phyloP scores from a whole-genome alignment of 768 basidiomycete genomes.

The Suillus lakei region DNA sequence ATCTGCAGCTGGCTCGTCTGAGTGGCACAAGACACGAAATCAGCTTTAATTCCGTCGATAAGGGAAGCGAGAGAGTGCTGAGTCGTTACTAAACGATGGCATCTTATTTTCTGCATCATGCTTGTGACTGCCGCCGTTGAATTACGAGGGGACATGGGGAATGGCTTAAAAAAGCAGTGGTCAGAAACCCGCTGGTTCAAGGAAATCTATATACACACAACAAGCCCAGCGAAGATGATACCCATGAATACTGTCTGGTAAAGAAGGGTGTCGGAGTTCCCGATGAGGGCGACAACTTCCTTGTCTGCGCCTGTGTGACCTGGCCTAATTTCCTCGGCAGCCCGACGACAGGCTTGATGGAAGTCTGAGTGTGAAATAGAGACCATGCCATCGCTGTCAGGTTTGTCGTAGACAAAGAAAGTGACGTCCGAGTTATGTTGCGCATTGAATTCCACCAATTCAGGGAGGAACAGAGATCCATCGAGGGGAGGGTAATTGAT shows the following conservation, averaged over 20 bases:
- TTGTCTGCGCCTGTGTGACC: slow-evolving; percentile 25
- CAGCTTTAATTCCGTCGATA: slow-evolving; percentile 14
- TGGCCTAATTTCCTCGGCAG: slow-evolving; percentile 46
- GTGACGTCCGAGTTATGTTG: slow-evolving; percentile 34
- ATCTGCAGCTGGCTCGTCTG: slow-evolving; percentile 11
- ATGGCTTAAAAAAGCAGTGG: slow-evolving; percentile 30
- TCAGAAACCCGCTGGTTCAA: slow-evolving; percentile 28
- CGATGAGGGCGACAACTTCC: slow-evolving; percentile 28
- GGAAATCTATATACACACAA: slow-evolving; percentile 32
- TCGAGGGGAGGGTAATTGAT: slow-evolving; percentile 5
- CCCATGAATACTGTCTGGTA: slow-evolving; percentile 40
- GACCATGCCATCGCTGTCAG: slow-evolving; percentile 19
- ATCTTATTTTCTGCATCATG: slow-evolving; percentile 29
- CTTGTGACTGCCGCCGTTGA: slow-evolving; percentile 42
- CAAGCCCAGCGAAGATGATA: slow-evolving; percentile 44
- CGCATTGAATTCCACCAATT: slow-evolving; percentile 42
- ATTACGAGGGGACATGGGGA: slow-evolving; percentile 46
- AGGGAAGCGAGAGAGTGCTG: slow-evolving; percentile 23
- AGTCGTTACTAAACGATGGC: slow-evolving; percentile 23
- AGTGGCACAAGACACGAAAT: slow-evolving; percentile 7
- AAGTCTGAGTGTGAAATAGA: slow-evolving; percentile 44
- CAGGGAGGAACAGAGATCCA: slow-evolving; percentile 23
- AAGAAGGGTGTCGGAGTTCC: slow-evolving; percentile 37
- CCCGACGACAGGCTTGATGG: slow-evolving; percentile 42
- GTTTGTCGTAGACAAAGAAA: slow-evolving; percentile 7